These are phyloP conservation scores for Wickerhamomyces sydowiorum DNA, from an alignment of 805 yeast genomes.

Conservation along the genomic window DNA sequence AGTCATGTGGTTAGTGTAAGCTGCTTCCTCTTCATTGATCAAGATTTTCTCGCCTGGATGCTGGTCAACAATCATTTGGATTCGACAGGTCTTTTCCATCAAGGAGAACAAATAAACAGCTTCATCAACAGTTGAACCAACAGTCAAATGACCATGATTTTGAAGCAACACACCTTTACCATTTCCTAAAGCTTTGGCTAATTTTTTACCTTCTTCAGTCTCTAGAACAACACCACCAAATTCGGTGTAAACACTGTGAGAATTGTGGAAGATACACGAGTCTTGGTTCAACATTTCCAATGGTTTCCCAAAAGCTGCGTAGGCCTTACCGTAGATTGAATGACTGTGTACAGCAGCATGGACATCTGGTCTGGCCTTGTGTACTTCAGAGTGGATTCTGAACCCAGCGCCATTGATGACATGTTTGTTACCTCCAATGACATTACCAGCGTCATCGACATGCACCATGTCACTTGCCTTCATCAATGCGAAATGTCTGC, in stretches of 20 bases:
- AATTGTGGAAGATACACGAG: slow-evolving; percentile 58
- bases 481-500: slow-evolving; percentile 62
- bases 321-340: slow-evolving; percentile 59
- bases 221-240: slow-evolving; percentile 81
- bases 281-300: slow-evolving; percentile 82
- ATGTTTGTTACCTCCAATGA: slow-evolving; percentile 52
- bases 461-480: slow-evolving; percentile 60
- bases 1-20: slow-evolving; percentile 52
- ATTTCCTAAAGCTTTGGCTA: slow-evolving; percentile 56
- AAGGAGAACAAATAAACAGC: slow-evolving; percentile 62
- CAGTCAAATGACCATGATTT: slow-evolving; percentile 71
- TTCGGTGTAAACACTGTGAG: slow-evolving; percentile 57
- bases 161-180: slow-evolving; percentile 53
- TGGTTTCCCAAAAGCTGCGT: slow-evolving; percentile 56
- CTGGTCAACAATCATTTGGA: slow-evolving; percentile 58
- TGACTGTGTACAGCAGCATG: slow-evolving; percentile 72
- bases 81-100: slow-evolving; percentile 60
- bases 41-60: slow-evolving; percentile 26
- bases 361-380: slow-evolving; percentile 64
- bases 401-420: slow-evolving; percentile 67
- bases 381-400: slow-evolving; percentile 62
- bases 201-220: slow-evolving; percentile 52
- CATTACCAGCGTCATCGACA: slow-evolving; percentile 55
- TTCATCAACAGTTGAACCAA: slow-evolving; percentile 66
- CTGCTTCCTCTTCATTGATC: slow-evolving; percentile 59